Base-by-base conservation (phyloP, 371 early-diverging fungal species). In the Lichtheimia ramosa region DNA sequence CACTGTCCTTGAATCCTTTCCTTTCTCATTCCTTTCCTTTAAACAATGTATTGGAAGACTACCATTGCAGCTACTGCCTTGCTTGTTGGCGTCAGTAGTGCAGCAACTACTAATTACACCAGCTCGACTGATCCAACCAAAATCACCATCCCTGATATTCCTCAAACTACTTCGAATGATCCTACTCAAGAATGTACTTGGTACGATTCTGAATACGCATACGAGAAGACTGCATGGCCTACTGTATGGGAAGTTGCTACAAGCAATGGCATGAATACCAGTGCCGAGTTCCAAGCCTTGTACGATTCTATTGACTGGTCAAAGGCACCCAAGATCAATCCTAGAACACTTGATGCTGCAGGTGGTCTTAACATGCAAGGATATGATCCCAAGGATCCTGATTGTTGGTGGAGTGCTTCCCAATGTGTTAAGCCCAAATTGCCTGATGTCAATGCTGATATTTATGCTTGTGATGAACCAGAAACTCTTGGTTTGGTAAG, bases 361-460 rank as follows among this genome's bases (percentile, higher is more conserved):
- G 71, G 71, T 41, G 64, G 54, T 23, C 58, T 65, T 20, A 63
- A 64, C 40, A 63, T 72, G 61, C 51, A 56, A 16, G 66, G 61
- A 18, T 58, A 71, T 28, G 48, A 64, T 48, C 21, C 54, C 6
- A 48, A 61, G 21, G 79, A 79, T 62, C 75, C 79, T 43, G 74
- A 79, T 40, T 79, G 79, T 51, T 79, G 79, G 80, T 79, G 80
- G 80, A 69, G 70, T 49, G 66, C 71, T 5, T 57, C 69, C 15
- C 42, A 49, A 4, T 79, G 79, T 71, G 63, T 66, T 40, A 57
- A 40, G 5, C 75, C 79, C 61, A 79, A 79, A 59, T 39, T 55
- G 13, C 20, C 60, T 16, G 74, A 58, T 54, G 54, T 75, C 61
- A 66, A 73, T 50, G 59, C 63, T 21, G 79, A 79, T 64, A 72